Conservation (phyloP, 768 basidiomycete genomes). For the Gyrodon lividus region DNA sequence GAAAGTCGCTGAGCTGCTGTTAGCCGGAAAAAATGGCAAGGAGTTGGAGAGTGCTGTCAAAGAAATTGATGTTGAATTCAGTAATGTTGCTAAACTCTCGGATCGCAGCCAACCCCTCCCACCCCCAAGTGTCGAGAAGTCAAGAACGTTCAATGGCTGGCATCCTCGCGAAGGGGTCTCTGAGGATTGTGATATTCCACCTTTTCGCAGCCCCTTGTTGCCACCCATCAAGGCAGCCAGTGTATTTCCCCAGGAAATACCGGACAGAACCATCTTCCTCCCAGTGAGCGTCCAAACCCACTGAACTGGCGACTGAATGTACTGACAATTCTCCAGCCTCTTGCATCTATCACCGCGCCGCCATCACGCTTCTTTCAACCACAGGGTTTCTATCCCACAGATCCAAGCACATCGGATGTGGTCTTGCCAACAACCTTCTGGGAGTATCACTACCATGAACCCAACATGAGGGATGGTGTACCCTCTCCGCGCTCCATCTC, state of each 20-base stretch:
- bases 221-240: constrained; percentile 19
- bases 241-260: neutral
- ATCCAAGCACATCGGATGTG: neutral
- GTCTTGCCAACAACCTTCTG: neutral
- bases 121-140: neutral
- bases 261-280: neutral
- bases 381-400: neutral
- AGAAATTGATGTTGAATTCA: constrained; percentile 24
- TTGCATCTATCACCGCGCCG: neutral
- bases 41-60: constrained; percentile 47
- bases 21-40: constrained; percentile 48
- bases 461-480: neutral
- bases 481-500: neutral
- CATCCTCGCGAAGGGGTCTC: constrained; percentile 1
- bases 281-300: constrained; percentile 12
- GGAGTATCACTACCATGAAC: constrained; percentile 7
- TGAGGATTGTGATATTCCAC: constrained; percentile 12
- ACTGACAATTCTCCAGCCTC: constrained; percentile 7
- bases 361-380: constrained; percentile 4
- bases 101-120: neutral
- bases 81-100: neutral
- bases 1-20: constrained; percentile 48
- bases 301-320: neutral
- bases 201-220: constrained; percentile 31
- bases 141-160: neutral